Percentiles rank a stretch among this genome's conserved stretches.
phyloP scores from a whole-genome alignment of 2,329 filamentous ascomycete species.

The Allantophomopsis cytisporea region DNA sequence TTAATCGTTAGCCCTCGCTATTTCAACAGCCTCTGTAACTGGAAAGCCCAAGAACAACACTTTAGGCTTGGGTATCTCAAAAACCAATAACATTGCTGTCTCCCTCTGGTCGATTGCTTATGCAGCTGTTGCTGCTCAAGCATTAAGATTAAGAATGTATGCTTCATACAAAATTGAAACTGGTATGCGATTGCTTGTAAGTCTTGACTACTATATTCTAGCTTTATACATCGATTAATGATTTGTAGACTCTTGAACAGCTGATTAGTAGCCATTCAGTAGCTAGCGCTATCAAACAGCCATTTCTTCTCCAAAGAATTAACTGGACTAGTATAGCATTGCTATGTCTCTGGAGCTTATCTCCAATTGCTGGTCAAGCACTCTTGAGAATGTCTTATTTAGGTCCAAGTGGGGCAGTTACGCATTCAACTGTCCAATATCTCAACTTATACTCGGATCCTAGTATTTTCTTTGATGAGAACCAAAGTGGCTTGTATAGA shows the following conservation, averaged over 20 bases:
- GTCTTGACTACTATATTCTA: neutral
- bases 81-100: too few relatives aligned
- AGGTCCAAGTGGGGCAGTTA: too few relatives aligned
- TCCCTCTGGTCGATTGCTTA: conserved; percentile 4
- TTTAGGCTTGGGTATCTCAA: too few relatives aligned
- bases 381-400: too few relatives aligned
- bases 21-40: too few relatives aligned
- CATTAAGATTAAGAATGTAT: conserved; percentile 3
- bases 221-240: too few relatives aligned
- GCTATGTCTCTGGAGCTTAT: conserved; percentile 3
- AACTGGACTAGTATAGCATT: conserved; percentile 2
- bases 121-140: conserved; percentile 4
- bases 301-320: conserved; percentile 3
- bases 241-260: conserved; percentile 3
- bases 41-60: too few relatives aligned
- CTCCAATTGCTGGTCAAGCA: neutral
- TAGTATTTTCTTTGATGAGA: too few relatives aligned
- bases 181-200: conserved; percentile 4
- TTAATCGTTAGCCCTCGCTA: too few relatives aligned
- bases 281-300: conserved; percentile 5
- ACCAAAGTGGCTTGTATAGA: too few relatives aligned
- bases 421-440: too few relatives aligned
- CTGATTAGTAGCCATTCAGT: conserved; percentile 3
- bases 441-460: too few relatives aligned
- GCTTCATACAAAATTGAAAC: conserved; percentile 4